Conservation (phyloP, 2,329 filamentous ascomycete species). For the Volutella citrinella region DNA sequence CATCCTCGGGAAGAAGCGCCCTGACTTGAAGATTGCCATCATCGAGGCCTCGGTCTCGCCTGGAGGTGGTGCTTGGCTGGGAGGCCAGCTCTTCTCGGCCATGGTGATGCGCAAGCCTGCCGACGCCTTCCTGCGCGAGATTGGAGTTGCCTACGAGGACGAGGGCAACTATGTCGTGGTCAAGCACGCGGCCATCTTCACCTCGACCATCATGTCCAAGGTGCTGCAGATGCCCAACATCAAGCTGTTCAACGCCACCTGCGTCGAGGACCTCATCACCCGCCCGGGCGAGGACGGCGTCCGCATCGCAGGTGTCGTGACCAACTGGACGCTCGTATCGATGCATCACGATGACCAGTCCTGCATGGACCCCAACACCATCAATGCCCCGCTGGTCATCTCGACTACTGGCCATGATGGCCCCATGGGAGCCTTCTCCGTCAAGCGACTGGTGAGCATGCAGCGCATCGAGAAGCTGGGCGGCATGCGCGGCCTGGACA, state of each 20-base stretch:
- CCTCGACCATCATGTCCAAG: conserved; percentile 78
- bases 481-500: conserved; percentile 91
- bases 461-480: conserved; percentile 77
- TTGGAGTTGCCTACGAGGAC: conserved; percentile 83
- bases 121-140: conserved; percentile 75
- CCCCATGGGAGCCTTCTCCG: conserved; percentile 86
- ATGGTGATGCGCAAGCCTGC: conserved; percentile 96
- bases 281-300: conserved; percentile 58
- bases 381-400: conserved; percentile 86
- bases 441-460: conserved; percentile 90
- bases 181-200: conserved; percentile 92
- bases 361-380: conserved; percentile 97
- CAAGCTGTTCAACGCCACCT: conserved; percentile 94
- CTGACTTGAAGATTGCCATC: conserved; percentile 88
- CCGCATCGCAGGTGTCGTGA: conserved; percentile 83
- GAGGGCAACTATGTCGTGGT: conserved; percentile 88
- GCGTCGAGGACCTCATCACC: conserved; percentile 90
- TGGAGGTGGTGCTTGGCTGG: conserved; percentile 87
- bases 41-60: conserved; percentile 85
- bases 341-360: conserved; percentile 87
- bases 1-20: conserved; percentile 76
- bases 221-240: conserved; percentile 85
- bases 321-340: conserved; percentile 91
- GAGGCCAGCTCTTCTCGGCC: conserved; percentile 89
- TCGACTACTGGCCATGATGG: conserved; percentile 89